Base-by-base conservation (phyloP, 2,329 filamentous ascomycete species). In the Ophiostoma sp. region DNA sequence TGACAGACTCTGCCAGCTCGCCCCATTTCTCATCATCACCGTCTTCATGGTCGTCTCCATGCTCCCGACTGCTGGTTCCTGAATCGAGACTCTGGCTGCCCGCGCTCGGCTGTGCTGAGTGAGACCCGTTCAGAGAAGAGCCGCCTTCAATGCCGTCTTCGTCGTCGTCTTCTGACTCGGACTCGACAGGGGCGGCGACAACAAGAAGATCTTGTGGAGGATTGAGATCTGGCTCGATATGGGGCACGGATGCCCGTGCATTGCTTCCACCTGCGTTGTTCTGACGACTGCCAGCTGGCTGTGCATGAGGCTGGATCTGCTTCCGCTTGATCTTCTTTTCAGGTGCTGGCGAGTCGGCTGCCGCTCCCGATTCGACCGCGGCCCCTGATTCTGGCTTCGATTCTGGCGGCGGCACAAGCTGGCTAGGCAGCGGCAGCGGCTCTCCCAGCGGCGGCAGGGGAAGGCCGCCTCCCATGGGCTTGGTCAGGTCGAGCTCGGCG, bases 401-500 rank as follows among this genome's bases (percentile, higher is more conserved):
- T 13, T n/a, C n/a, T n/a, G 39, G 39, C 54, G 3, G 8, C 3
- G 23, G 67, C 36, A 33, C n/a, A 2, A 62, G 23, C 52, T 68
- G 41, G 36, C 41, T 39, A 3, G 66, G 70, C 67, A 67, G 64
- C 27, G 93, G 93, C 1, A 96, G 83, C 3, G 93, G 93, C 64
- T 86, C 89, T 1, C 93, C 93, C 2, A 90, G 91, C 10, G 93
- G 92, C 66, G 92, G 93, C 23, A 96, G 81, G 0, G 93, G 93
- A 74, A 90, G 89, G 0, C 93, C 93, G 54, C 93, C 86, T 1
- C 93, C 93, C 82, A 96, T 93, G 1, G 93, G 93, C 75, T 92
- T 86, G 73, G 78, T 80, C 71, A 85, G 74, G 79, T 87, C 78
- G 72, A 87, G 65, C 20, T 27, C 65, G 23, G 65, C 65, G 35